Conservation (phyloP, 2,329 filamentous ascomycete genomes). For the Rutstroemia sydowiana region DNA sequence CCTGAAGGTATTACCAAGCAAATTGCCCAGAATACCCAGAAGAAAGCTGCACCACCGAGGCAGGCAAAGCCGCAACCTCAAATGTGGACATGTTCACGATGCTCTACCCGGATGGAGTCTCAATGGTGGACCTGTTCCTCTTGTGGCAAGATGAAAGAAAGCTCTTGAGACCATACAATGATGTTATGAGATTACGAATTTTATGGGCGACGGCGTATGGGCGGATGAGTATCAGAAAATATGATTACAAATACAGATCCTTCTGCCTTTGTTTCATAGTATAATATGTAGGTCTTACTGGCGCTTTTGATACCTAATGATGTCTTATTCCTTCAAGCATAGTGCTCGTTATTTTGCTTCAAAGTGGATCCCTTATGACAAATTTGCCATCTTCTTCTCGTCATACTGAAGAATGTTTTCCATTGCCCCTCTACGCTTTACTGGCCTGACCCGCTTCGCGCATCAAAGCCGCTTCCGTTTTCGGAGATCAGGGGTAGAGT, state of each 20-base stretch:
- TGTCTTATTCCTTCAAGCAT: neutral
- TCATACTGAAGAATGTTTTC: neutral
- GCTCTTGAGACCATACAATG: slow-evolving; percentile 28
- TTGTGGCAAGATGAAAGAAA: slow-evolving; percentile 48
- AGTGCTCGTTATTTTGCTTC: neutral
- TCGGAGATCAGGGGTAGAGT: neutral
- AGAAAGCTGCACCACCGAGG: slow-evolving; percentile 8
- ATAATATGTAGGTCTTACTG: neutral
- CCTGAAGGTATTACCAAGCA: slow-evolving; percentile 27
- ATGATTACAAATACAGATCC: neutral
- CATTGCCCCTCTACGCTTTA: neutral
- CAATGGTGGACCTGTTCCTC: slow-evolving; percentile 51
- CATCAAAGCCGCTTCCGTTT: neutral
- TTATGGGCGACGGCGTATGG: neutral
- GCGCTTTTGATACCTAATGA: neutral
- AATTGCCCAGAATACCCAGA: slow-evolving; percentile 12
- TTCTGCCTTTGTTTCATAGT: neutral
- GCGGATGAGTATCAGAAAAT: neutral
- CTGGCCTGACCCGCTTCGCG: neutral
- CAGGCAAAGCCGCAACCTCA: slow-evolving; percentile 12
- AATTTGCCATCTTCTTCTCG: neutral
- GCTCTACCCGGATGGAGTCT: slow-evolving; percentile 43
- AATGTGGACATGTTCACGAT: slow-evolving; percentile 44
- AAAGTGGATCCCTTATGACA: neutral
- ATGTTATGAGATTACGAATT: neutral